phyloP scores from a whole-genome alignment of 2,329 filamentous ascomycete genomes.

The Fusarium brevicatenulatum region DNA sequence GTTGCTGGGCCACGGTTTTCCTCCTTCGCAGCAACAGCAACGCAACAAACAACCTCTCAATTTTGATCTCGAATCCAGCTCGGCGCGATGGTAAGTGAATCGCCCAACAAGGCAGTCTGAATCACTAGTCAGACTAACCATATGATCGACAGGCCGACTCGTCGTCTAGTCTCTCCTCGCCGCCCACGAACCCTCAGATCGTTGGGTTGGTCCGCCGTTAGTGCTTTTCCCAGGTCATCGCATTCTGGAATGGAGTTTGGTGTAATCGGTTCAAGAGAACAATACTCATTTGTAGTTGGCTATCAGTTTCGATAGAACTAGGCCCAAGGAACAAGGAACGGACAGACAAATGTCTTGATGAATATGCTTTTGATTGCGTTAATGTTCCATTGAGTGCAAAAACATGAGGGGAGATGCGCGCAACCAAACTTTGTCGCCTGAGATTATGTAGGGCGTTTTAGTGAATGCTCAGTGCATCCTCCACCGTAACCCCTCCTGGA shows the following conservation, averaged over 20 bases:
- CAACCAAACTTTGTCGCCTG: no score
- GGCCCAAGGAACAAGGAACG: no score
- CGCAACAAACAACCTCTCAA: no score
- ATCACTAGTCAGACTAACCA: no score
- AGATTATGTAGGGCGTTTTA: background rate
- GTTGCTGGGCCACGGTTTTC: no score
- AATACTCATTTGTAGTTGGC: background rate
- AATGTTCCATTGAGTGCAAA: background rate
- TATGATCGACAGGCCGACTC: no score
- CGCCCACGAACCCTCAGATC: no score
- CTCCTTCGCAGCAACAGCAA: no score
- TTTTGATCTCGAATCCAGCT: no score
- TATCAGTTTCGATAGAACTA: background rate
- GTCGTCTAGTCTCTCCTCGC: no score
- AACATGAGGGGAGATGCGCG: background rate
- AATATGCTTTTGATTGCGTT: background rate
- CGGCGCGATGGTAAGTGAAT: no score
- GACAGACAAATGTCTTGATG: background rate
- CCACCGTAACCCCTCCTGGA: fast-evolving
- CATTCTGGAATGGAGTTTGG: background rate
- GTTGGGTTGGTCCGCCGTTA: background rate
- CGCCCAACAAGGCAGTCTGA: no score
- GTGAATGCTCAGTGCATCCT: background rate
- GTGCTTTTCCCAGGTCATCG: background rate
- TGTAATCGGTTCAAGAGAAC: background rate